Evolutionary conservation across 805 yeast genomes (phyloP), one percentile per base, ranked within the genome.

Genomic region (Candida schatavii): DNA sequence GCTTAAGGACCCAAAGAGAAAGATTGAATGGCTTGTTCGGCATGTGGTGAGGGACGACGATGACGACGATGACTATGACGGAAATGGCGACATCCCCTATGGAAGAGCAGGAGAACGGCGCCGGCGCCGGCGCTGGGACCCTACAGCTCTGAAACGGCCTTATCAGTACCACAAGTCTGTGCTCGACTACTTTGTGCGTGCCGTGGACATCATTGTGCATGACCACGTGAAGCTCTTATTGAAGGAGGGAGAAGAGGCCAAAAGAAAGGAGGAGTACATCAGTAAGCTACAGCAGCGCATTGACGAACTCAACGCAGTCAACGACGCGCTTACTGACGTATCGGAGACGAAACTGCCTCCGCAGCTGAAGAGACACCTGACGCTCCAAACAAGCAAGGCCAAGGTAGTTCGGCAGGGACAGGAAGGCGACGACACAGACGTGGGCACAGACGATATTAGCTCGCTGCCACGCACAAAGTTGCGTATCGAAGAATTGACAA

Each of bases 401-500:
- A 31, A 18, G 35, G 35, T 31, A 22, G 11, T 31, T 6, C 15
- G 18, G 35, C 35, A 31, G 21, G 21, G 18, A 10, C 22, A 31
- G 9, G 35, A 31, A 13, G 18, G 11, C 9, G 27, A 23, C 27
- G 7, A 7, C 27, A 11, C 14, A 7, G 27, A 11, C 27, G 27
- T 13, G 3, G 14, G 10, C 28, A 19, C 17, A 4, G 41, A 38
- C 17, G 28, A 22, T 17, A 20, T 6, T 13, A 7, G 22, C 5
- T 6, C 7, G n/a, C 48, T 55, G 3, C 74, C 75, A 14, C 61
- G 75, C 25, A 58, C 72, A 35, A 68, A 66, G 42, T 50, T 80
- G 35, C 66, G 88, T 41, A 64, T 83, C 13, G 81, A 78, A 19
- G 88, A 82, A 48, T 57, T 85, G 33, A 77, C 78, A 31, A 77